Percentiles rank a stretch among this genome's conserved stretches.
phyloP scores from a whole-genome alignment of 106 monocot genomes.

The Dendrobium nobile region DNA sequence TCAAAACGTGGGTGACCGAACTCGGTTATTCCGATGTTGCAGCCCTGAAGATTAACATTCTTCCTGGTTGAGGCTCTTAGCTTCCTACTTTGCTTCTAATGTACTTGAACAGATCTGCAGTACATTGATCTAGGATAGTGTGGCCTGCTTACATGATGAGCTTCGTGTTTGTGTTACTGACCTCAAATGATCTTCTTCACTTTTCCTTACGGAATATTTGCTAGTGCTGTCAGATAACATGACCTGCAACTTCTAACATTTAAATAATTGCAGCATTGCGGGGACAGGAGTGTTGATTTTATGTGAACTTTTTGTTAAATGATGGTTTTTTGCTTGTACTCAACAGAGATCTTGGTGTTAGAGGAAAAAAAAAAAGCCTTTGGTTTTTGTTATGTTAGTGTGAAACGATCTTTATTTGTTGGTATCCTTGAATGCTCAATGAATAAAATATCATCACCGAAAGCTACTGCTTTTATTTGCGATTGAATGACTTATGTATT shows the following conservation, averaged over 20 bases:
- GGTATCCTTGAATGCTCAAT: not conserved
- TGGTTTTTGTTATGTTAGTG: not conserved
- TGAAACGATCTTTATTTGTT: not conserved
- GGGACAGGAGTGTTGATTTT: not conserved
- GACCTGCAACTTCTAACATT: not conserved
- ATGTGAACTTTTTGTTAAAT: not conserved
- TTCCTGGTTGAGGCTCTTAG: not conserved
- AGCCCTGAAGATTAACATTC: not conserved
- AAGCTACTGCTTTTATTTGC: not conserved
- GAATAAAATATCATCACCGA: not conserved
- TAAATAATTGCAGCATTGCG: not conserved
- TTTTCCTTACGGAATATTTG: not conserved
- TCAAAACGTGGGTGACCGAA: not conserved
- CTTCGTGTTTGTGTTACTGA: not conserved
- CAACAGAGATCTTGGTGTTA: not conserved
- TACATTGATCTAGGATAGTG: not conserved
- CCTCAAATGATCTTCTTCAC: not conserved
- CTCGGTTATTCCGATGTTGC: not conserved
- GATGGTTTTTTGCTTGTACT: not conserved
- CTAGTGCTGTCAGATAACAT: not conserved
- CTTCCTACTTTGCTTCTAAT: not conserved
- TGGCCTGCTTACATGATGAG: not conserved
- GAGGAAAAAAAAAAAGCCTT: not conserved
- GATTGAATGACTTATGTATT: not conserved
- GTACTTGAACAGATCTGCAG: not conserved